Conservation (phyloP, 2,329 filamentous ascomycete genomes). For the Allantophomopsis cytisporea region DNA sequence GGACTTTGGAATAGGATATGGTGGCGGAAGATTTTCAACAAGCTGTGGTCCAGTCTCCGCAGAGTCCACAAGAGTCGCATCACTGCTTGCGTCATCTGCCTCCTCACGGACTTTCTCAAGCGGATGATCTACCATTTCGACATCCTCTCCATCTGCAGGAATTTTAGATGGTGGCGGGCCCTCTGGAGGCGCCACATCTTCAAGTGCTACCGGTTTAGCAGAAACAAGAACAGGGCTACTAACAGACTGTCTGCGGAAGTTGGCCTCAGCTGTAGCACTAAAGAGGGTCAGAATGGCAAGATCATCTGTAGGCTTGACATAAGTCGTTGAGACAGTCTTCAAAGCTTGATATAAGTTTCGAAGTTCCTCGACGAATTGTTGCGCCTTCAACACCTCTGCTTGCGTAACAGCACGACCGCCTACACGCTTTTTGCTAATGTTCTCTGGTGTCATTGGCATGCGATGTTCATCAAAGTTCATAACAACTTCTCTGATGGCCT, state of each 20-base stretch:
- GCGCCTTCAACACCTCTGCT: constrained; percentile 43
- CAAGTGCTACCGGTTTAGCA: constrained; percentile 11
- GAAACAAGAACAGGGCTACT: constrained; percentile 19
- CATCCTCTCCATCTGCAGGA: constrained; percentile 8
- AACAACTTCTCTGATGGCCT: constrained; percentile 67
- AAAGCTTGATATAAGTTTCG: constrained; percentile 57
- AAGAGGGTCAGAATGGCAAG: constrained; percentile 71
- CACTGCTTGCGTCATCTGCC: constrained; percentile 19
- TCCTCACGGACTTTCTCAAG: constrained; percentile 8
- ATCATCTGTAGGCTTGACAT: constrained; percentile 59
- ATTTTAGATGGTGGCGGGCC: constrained; percentile 10
- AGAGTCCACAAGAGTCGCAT: constrained; percentile 22
- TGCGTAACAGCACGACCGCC: constrained; percentile 56
- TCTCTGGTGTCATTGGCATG: constrained; percentile 51
- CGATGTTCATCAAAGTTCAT: constrained; percentile 60
- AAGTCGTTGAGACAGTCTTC: constrained; percentile 44
- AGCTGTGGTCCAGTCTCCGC: constrained; percentile 5
- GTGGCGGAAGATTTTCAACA: not conserved
- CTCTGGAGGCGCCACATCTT: constrained; percentile 12
- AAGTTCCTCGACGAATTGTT: constrained; percentile 67
- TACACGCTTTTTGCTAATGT: constrained; percentile 53
- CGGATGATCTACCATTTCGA: constrained; percentile 18
- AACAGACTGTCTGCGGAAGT: constrained; percentile 31
- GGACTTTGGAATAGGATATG: not conserved
- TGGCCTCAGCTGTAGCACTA: constrained; percentile 37